phyloP scores from a whole-genome alignment of 768 basidiomycete genomes.

The Melanogaster broomeanus region DNA sequence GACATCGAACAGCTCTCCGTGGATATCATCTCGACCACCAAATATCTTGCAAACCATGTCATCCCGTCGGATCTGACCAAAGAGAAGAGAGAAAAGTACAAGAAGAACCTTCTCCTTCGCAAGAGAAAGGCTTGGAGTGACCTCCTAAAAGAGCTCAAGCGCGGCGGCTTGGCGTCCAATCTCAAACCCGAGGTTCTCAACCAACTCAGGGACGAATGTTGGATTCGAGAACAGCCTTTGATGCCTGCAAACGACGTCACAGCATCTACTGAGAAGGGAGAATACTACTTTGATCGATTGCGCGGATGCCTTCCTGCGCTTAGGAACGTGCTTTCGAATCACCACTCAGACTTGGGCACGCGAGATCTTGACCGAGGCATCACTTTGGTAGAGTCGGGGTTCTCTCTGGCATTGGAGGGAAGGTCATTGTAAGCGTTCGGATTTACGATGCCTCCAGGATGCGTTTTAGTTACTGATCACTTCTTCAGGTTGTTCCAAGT shows the following conservation, averaged over 20 bases:
- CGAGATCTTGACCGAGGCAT: conserved; percentile 83
- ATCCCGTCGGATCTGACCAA: conserved; percentile 43
- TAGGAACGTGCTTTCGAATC: conserved; percentile 58
- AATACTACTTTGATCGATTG: conserved; percentile 67
- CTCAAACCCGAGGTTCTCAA: conserved; percentile 70
- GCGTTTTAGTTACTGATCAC: neutral
- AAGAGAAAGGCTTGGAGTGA: conserved; percentile 93
- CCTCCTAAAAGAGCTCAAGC: conserved; percentile 84
- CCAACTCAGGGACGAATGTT: conserved; percentile 53
- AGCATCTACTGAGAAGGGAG: conserved; percentile 42
- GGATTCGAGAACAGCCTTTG: conserved; percentile 67
- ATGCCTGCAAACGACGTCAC: conserved; percentile 26
- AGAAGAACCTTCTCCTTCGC: conserved; percentile 72
- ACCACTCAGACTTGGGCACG: conserved; percentile 84
- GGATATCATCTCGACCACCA: conserved; percentile 64
- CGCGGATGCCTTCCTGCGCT: conserved; percentile 66
- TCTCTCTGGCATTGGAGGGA: conserved; percentile 62
- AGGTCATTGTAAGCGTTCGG: conserved; percentile 58
- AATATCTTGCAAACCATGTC: conserved; percentile 50
- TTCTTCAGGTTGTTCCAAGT: conserved; percentile 16
- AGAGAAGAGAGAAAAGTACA: conserved; percentile 60
- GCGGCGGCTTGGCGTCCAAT: conserved; percentile 70
- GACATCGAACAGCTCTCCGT: conserved; percentile 56
- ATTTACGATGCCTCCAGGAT: neutral
- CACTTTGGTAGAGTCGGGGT: conserved; percentile 76